Conservation (phyloP, 2,329 filamentous ascomycete species). For the Colletotrichum somersetense region DNA sequence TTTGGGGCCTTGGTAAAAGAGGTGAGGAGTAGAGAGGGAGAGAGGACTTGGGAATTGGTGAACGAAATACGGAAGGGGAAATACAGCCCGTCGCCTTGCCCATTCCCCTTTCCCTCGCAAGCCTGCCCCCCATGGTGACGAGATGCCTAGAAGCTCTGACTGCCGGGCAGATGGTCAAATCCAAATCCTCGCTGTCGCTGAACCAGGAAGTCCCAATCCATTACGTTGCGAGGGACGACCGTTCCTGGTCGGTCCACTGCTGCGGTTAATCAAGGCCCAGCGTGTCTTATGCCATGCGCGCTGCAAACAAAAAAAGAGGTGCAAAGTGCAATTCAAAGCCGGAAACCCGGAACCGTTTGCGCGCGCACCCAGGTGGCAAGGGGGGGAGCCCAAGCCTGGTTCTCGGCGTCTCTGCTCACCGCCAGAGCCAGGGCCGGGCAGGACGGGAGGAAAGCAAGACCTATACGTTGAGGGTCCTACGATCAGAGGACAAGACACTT, state of each 20-base stretch:
- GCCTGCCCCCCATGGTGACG: constrained; percentile 10
- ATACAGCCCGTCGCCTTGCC: constrained; percentile 37
- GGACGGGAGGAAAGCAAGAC: constrained; percentile 37
- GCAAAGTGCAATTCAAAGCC: constrained; percentile 39
- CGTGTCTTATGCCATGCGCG: constrained; percentile 41
- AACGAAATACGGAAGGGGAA: constrained; percentile 29
- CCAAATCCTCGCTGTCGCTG: constrained; percentile 32
- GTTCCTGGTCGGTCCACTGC: constrained; percentile 30
- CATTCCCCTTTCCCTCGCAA: constrained; percentile 19
- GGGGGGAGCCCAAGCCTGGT: constrained; percentile 38
- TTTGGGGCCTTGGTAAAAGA: constrained; percentile 10
- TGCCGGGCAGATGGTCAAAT: constrained; percentile 36
- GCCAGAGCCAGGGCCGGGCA: constrained; percentile 32
- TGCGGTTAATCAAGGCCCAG: constrained; percentile 36
- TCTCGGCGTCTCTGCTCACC: constrained; percentile 40
- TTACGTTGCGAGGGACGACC: constrained; percentile 31
- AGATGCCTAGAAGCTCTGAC: constrained; percentile 29
- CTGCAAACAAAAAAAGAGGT: constrained; percentile 40
- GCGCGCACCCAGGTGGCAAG: constrained; percentile 38
- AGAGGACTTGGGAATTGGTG: constrained; percentile 32
- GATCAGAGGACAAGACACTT: constrained; percentile 77
- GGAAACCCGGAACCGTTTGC: constrained; percentile 33
- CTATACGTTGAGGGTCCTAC: constrained; percentile 11
- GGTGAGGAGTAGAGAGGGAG: constrained; percentile 3
- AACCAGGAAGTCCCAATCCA: constrained; percentile 34